Evolutionary conservation across 495 filamentous ascomycete genomes (phyloP).

Genomic region (Talaromyces stipitatus): DNA sequence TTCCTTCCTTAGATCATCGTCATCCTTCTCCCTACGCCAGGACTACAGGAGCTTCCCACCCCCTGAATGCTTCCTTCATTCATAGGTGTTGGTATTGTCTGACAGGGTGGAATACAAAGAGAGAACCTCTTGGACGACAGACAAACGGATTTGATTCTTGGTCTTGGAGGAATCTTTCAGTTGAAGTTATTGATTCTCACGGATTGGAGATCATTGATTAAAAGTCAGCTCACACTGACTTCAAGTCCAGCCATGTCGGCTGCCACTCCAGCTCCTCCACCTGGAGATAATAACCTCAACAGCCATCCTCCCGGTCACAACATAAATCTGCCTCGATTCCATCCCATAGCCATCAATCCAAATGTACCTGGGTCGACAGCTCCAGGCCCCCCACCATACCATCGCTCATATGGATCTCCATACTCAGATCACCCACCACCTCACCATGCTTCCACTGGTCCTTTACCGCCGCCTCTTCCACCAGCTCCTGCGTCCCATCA

Average conservation of each 20-base stretch:
- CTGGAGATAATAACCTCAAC: conserved; percentile 30
- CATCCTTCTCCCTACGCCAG: background rate
- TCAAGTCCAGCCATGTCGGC: conserved; percentile 25
- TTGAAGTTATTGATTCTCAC: too few relatives aligned
- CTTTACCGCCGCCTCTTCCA: background rate
- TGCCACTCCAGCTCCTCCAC: conserved; percentile 28
- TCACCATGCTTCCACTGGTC: background rate
- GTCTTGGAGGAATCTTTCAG: too few relatives aligned
- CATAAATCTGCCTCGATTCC: conserved; percentile 33
- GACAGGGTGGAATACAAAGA: too few relatives aligned
- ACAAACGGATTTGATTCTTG: too few relatives aligned
- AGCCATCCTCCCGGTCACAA: conserved; percentile 22
- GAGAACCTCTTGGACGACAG: too few relatives aligned
- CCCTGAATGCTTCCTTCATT: background rate
- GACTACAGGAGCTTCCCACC: background rate
- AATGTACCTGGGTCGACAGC: conserved; percentile 22
- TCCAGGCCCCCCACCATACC: conserved; percentile 30
- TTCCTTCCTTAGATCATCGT: background rate
- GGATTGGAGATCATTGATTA: background rate
- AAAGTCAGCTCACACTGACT: background rate
- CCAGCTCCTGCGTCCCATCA: background rate
- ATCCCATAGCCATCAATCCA: conserved; percentile 43
- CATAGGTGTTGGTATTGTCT: background rate
- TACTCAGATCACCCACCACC: background rate
- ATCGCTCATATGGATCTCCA: conserved; percentile 22